Base-by-base conservation (phyloP, 768 basidiomycete genomes). In the Hericium coralloides region DNA sequence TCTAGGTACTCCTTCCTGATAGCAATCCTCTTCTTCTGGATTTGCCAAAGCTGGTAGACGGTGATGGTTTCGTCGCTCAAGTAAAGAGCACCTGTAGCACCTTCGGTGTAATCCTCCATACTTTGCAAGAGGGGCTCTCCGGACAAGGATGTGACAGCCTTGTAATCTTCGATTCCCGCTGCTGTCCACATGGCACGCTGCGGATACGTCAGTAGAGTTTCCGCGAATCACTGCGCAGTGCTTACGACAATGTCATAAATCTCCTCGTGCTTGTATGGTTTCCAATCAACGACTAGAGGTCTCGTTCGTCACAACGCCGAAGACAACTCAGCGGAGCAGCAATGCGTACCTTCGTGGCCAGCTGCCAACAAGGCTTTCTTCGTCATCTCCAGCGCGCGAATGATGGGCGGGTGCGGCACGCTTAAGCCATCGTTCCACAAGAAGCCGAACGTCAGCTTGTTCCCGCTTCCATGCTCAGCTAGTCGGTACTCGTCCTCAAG, bases 401-500 rank as follows among this genome's bases (percentile, higher is more conserved):
- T 60, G 51, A 81, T 64, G 0, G 83, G 83, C 4, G 82, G 80
- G 49, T 77, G 75, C 0, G 82, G 81, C 53, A 67, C 68, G 15
- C 78, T 74, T 2, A 78, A 66, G 0, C 70, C 76, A 54, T 78
- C 76, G 58, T 78, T 75, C 76, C 76, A 78, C n/a, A 62, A 52
- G 18, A 56, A 52, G 18, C 58, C 63, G 59, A 66, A 75, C 38
- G 60, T 63, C 38, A 70, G 65, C 43, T 66, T 62, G 62, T 73
- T 73, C n/a, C 79, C 81, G 9, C 69, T 66, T 10, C 79, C 80
- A 57, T 84, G 84, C 23, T 87, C 83, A 15, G 61, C 63, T n/a
- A 90, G 74, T 5, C 66, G 64, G 66, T 87, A 89, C 47, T 74
- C 81, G 0, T 78, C 74, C 49, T 84, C 77, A 56, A 72, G 74